Evolutionary conservation across 257 asterid genomes (phyloP), one percentile per base, ranked within the genome.

Genomic region (Avicennia marina): DNA sequence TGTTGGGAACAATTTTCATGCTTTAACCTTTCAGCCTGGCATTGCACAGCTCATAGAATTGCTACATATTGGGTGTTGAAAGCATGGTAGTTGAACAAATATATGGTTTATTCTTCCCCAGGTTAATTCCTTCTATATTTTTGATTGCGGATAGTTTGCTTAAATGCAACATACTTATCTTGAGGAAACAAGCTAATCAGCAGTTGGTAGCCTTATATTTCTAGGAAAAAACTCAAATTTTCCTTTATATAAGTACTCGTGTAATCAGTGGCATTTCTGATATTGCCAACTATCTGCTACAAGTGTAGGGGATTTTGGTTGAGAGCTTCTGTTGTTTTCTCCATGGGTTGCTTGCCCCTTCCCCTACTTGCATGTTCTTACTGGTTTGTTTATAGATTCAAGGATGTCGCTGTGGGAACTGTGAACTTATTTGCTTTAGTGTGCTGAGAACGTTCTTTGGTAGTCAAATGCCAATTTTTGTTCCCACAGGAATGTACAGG

Each of bases 51-150:
- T 65, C 53, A 27, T 43, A 16, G n/a, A 55, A 51, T 11, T n/a
- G 40, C 47, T n/a, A 40, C 19, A 2, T 11, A 46, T n/a, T n/a
- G n/a, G n/a, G n/a, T n/a, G n/a, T n/a, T n/a, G n/a, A n/a, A n/a
- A n/a, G n/a, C n/a, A n/a, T n/a, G n/a, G n/a, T n/a, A n/a, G 32
- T 48, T 8, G 42, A 36, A 50, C 52, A 22, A 60, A 10, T 60
- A 34, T 43, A 19, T 18, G 5, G 40, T 31, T 18, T 16, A 44
- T 51, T 38, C 54, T 26, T 20, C 58, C 21, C 32, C 9, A 4
- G 19, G 12, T n/a, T 43, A 17, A 39, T 12, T 53, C 40, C 46
- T 21, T 26, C 32, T 29, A 32, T n/a, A 49, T 22, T 54, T 15
- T 12, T 19, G 16, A 11, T 39, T 3, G 60, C 6, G 27, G 53